phyloP scores from a whole-genome alignment of 345 rosid genomes.

The Nasturtium officinale region DNA sequence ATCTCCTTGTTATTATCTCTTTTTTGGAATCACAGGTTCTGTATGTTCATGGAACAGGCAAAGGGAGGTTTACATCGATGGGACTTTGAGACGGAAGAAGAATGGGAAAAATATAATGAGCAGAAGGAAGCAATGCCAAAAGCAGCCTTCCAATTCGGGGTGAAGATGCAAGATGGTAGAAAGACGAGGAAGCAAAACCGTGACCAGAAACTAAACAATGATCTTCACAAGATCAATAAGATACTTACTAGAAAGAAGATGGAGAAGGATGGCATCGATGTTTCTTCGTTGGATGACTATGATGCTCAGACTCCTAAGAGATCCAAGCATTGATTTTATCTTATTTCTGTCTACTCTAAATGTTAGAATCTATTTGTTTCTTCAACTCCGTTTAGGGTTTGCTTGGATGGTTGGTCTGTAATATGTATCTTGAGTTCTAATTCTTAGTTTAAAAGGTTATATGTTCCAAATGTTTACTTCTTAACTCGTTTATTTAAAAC shows the following conservation, averaged over 20 bases:
- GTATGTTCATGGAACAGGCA: constrained; percentile 56
- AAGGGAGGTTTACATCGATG: constrained; percentile 95
- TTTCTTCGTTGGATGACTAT: constrained; percentile 53
- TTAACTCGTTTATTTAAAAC: too few species aligned
- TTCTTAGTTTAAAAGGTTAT: neutral
- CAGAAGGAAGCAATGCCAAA: constrained; percentile 99
- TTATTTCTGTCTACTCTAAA: neutral
- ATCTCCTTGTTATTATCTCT: neutral
- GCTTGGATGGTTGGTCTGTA: neutral
- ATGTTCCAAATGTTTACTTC: neutral
- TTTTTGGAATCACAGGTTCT: neutral
- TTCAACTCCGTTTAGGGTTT: neutral
- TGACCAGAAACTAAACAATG: constrained; percentile 93
- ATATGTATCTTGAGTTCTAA: neutral
- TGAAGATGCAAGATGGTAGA: constrained; percentile 98
- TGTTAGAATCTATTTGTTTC: neutral
- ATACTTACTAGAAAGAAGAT: constrained; percentile 85
- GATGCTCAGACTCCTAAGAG: constrained; percentile 41
- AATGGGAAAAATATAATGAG: constrained; percentile 95
- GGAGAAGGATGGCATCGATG: constrained; percentile 71
- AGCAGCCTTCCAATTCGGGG: constrained; percentile 98
- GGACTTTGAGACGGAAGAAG: constrained; percentile 99
- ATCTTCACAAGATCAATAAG: constrained; percentile 87
- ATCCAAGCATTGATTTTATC: constrained; percentile 28
- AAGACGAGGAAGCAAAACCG: constrained; percentile 92